Base-by-base conservation (phyloP, 1,284 basidiomycete genomes). In the Malassezia restricta region DNA sequence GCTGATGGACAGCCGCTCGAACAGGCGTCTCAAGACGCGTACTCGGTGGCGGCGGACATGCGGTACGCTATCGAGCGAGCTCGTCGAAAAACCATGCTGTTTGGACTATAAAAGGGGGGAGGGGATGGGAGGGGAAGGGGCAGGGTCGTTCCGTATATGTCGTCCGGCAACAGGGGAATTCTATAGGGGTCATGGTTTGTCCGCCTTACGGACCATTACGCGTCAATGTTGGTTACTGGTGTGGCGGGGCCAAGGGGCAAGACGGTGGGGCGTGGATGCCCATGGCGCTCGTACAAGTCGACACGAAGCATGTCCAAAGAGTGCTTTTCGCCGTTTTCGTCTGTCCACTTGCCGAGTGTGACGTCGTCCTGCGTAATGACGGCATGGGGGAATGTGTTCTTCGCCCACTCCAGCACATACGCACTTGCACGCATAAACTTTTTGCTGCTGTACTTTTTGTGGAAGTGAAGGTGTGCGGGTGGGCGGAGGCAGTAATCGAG, bases 61-160 rank as follows among this genome's bases (percentile, higher is more conserved):
- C 86, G 91, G 64, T 89, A 94, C 64, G 90, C 87, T 1, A 80
- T 94, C 51, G 85, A 91, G 54, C 78, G 87, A 0, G 88, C 91
- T 73, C 82, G 89, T 4, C 78, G 94, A 66, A 94, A 95, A 73
- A 84, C 90, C 60, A 37, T 61, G 6, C 52, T 74, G 3, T 74
- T 74, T 51, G 41, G 47, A 9, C 20, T 28, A 28, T 27, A 33
- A 3, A 14, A 24, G 15, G 40, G 31, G 47, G 43, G 24, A 3
- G 15, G 33, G 47, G 43, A 31, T 2, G 15, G 33, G 30, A 37
- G 32, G 31, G 32, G 43, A 38, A 30, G 20, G 35, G 35, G 14
- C 11, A 29, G 37, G 7, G 20, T 24, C 20, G 20, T 24, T 24
- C 4, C 20, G 20, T 24, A 24, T 24, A 24, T 24, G 20, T 24